Evolutionary conservation across 106 monocot species (phyloP).

Genomic region (Phalaenopsis aphrodite): DNA sequence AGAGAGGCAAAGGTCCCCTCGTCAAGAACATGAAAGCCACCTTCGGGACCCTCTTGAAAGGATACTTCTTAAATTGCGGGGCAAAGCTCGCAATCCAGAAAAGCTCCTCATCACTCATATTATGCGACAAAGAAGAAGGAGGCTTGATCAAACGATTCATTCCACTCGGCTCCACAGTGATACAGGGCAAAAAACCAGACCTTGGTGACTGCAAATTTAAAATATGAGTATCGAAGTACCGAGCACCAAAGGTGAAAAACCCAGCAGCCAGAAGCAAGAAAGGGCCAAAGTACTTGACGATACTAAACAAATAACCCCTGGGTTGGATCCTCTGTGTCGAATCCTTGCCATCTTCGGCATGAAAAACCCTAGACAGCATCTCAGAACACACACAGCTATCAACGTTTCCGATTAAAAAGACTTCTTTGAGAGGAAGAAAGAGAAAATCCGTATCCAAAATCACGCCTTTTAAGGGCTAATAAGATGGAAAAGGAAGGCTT

Average conservation of each 20-base stretch:
- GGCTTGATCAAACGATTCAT: conserved; percentile 4
- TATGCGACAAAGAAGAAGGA: conserved; percentile 12
- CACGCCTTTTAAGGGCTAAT: background rate
- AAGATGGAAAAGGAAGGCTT: background rate
- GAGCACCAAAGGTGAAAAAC: background rate
- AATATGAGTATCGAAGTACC: background rate
- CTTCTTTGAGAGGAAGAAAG: background rate
- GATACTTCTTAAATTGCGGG: conserved; percentile 11
- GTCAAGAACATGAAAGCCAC: conserved; percentile 27
- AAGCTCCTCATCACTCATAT: conserved; percentile 21
- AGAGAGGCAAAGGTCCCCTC: conserved; percentile 20
- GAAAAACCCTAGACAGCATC: conserved; percentile 5
- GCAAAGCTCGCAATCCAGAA: conserved; percentile 16
- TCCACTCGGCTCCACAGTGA: conserved; percentile 1
- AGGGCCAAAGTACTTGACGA: background rate
- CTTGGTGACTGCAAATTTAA: background rate
- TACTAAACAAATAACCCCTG: background rate
- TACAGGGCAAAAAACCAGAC: conserved; percentile 9
- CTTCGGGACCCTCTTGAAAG: conserved; percentile 11
- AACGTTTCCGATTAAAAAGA: background rate
- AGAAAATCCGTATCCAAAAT: background rate
- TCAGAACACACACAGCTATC: background rate
- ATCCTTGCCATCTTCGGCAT: conserved; percentile 5
- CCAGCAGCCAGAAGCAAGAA: background rate
- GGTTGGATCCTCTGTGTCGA: background rate